Conservation (phyloP, 2,329 filamentous ascomycete species). For the Coniochaeta hoffmannii region DNA sequence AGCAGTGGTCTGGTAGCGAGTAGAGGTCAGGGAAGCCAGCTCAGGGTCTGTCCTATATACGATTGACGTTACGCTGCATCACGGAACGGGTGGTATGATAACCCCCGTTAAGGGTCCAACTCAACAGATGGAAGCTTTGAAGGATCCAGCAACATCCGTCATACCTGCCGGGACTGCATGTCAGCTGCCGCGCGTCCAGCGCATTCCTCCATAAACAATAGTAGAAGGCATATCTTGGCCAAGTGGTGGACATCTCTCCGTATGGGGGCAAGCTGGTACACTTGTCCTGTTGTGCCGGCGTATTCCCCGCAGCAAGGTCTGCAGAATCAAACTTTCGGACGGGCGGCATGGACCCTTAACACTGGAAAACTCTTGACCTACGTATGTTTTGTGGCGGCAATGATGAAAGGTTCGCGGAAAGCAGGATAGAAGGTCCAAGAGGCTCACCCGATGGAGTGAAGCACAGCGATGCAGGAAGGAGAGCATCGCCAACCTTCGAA, state of each 20-base stretch:
- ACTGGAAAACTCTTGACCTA: neutral
- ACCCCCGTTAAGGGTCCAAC: neutral
- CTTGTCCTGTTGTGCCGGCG: neutral
- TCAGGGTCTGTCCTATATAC: neutral
- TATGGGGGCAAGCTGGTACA: neutral
- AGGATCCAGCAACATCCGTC: neutral
- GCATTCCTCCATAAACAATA: neutral
- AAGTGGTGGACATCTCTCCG: too few species aligned
- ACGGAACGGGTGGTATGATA: neutral
- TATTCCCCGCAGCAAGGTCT: too few species aligned
- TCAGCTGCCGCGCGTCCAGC: neutral
- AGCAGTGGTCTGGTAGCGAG: neutral
- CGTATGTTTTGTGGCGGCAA: neutral
- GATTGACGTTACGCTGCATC: neutral
- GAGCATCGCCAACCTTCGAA: neutral
- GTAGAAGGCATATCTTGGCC: too few species aligned
- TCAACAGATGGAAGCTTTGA: neutral
- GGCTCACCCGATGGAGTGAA: neutral
- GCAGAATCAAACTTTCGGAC: neutral
- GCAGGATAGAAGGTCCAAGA: neutral
- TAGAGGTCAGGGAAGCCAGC: neutral
- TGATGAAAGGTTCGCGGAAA: neutral
- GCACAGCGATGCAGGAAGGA: neutral
- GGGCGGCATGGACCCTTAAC: neutral
- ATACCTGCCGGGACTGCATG: neutral